Percentiles rank a stretch among this genome's conserved stretches.
These are phyloP conservation scores for Diaporthe nobilis DNA, from an alignment of 2,329 filamentous ascomycete genomes.

Conservation along the genomic window DNA sequence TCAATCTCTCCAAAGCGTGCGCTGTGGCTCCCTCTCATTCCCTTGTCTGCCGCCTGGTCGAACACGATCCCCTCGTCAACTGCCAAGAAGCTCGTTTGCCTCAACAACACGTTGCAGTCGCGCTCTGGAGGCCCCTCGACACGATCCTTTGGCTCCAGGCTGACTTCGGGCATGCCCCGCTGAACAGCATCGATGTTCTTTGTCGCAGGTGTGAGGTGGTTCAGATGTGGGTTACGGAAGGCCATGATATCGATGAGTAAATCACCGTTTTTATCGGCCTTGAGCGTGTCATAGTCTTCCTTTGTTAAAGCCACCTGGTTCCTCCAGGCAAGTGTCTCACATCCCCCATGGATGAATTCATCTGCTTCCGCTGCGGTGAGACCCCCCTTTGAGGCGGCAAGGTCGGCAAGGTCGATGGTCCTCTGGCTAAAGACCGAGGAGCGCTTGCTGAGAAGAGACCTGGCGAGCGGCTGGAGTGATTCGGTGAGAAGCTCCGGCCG, in stretches of 20 bases:
- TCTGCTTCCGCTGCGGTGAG: slow-evolving; percentile 51
- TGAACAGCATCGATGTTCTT: slow-evolving; percentile 64
- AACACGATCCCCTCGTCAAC: slow-evolving; percentile 64
- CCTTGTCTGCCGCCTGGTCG: slow-evolving; percentile 20
- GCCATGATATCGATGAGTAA: slow-evolving; percentile 55
- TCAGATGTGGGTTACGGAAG: slow-evolving; percentile 61
- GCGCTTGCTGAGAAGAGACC: slow-evolving; percentile 49
- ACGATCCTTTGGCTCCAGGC: slow-evolving; percentile 60
- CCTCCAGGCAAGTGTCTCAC: slow-evolving; percentile 65
- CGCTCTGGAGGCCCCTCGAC: slow-evolving; percentile 66
- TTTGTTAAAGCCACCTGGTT: slow-evolving; percentile 32
- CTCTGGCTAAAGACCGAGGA: slow-evolving; percentile 58
- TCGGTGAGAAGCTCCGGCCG: slow-evolving; percentile 57
- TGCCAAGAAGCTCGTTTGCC: slow-evolving; percentile 68
- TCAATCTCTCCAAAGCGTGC: slow-evolving; percentile 69
- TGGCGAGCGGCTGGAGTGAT: slow-evolving; percentile 46
- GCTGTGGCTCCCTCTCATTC: slow-evolving; percentile 57
- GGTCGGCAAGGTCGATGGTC: slow-evolving; percentile 54
- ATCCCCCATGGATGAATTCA: slow-evolving; percentile 58
- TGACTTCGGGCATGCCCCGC: slow-evolving; percentile 55
- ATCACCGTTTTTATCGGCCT: slow-evolving; percentile 41
- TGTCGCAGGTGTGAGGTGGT: slow-evolving; percentile 66
- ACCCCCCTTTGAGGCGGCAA: slow-evolving; percentile 49
- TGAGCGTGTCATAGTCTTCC: slow-evolving; percentile 57
- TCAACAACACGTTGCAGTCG: slow-evolving; percentile 60